Percentiles rank a stretch among this genome's conserved stretches.
Evolutionary conservation across 129 eudicot species (phyloP).

Genomic region (Mikania micrantha): DNA sequence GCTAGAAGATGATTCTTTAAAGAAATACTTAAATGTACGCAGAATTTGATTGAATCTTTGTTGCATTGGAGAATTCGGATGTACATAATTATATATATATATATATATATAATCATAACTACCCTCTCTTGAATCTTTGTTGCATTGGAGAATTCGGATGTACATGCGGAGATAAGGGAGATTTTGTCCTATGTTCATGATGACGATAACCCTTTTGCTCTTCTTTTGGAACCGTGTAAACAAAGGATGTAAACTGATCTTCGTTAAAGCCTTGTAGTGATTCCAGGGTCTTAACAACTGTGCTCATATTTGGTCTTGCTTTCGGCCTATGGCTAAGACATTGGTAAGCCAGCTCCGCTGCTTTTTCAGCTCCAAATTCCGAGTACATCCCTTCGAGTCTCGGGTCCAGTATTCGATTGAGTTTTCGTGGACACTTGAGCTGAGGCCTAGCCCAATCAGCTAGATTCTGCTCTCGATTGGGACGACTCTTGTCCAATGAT

Average conservation of each 20-base stretch:
- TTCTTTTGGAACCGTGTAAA: slow-evolving; percentile 52
- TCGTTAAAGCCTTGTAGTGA: slow-evolving; percentile 42
- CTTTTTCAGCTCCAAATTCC: slow-evolving; percentile 59
- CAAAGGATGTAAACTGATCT: slow-evolving; percentile 42
- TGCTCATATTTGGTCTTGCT: slow-evolving; percentile 54
- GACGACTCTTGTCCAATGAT: slow-evolving; percentile 75
- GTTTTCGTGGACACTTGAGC: slow-evolving; percentile 46
- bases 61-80: slow-evolving; percentile 6
- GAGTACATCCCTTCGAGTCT: slow-evolving; percentile 75
- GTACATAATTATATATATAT: too few species aligned
- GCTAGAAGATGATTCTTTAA: too few species aligned
- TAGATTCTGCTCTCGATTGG: slow-evolving; percentile 61
- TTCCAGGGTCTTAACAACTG: slow-evolving; percentile 52
- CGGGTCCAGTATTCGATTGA: slow-evolving; percentile 69
- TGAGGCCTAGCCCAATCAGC: slow-evolving; percentile 79
- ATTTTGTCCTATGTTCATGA: slow-evolving; percentile 32
- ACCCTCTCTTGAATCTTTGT: slow-evolving; percentile 32
- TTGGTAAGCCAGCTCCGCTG: slow-evolving; percentile 71
- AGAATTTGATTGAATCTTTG: too few species aligned
- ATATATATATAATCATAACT: too few species aligned
- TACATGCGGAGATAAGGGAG: slow-evolving; percentile 30
- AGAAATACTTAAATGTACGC: too few species aligned
- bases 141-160: slow-evolving; percentile 43
- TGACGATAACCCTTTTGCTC: slow-evolving; percentile 16
- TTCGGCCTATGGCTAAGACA: slow-evolving; percentile 77